phyloP scores from a whole-genome alignment of 176 grass and related monocot species.

The Raddia guianensis region DNA sequence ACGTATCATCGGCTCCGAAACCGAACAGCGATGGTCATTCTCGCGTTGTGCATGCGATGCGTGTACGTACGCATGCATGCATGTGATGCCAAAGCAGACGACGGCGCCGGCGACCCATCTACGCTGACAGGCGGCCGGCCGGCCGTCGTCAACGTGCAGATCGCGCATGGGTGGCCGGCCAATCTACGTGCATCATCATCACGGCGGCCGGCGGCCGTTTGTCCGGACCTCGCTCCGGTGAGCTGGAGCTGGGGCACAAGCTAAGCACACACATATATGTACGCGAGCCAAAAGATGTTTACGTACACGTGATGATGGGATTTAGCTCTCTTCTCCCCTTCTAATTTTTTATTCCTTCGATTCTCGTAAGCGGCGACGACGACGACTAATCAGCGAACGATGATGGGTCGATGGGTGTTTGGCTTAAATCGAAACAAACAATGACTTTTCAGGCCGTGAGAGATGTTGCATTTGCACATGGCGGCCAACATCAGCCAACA shows the following conservation, averaged over 20 bases:
- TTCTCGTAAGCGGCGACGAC: neutral
- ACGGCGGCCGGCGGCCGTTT: neutral
- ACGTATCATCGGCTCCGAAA: too few relatives aligned
- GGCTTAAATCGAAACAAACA: constrained; percentile 6
- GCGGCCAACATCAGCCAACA: constrained; percentile 12
- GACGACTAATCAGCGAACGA: too few relatives aligned
- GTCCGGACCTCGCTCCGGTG: neutral
- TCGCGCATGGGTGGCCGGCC: neutral
- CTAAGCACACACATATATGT: neutral
- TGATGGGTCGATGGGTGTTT: neutral
- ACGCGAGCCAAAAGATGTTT: neutral
- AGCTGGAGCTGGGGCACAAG: constrained; percentile 10
- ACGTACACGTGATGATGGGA: neutral
- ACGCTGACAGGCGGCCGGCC: neutral
- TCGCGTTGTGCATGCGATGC: too few relatives aligned
- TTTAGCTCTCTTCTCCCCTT: neutral
- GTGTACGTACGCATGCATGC: neutral
- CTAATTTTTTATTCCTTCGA: too few relatives aligned
- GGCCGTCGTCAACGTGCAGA: neutral
- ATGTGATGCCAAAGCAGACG: neutral
- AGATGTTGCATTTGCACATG: constrained; percentile 19
- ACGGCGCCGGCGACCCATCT: neutral
- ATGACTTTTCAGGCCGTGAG: constrained; percentile 33
- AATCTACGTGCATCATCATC: neutral
- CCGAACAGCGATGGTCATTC: too few relatives aligned